Conservation (phyloP, 306 rosid genomes). For the Fagus sylvatica region DNA sequence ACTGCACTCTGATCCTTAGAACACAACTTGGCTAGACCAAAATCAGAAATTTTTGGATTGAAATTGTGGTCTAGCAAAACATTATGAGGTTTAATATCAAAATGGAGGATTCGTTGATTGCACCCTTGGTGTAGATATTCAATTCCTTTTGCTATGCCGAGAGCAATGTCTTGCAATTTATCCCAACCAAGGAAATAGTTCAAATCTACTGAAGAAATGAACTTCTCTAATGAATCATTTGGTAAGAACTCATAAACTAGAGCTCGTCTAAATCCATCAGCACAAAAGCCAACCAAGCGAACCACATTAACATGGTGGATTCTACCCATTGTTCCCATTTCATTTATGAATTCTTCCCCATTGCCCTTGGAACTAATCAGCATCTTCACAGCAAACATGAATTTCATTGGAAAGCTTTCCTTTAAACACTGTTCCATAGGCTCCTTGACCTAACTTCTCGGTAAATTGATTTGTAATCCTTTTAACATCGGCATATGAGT, state of each 20-base stretch:
- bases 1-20: constrained; percentile 23
- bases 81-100: constrained; percentile 42
- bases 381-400: constrained; percentile 27
- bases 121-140: constrained; percentile 45
- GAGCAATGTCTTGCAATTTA: constrained; percentile 31
- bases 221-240: constrained; percentile 38
- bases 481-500: constrained; percentile 31
- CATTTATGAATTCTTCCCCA: constrained; percentile 45
- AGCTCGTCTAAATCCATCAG: constrained; percentile 31
- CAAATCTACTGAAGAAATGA: constrained; percentile 20
- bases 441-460: constrained; percentile 33
- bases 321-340: constrained; percentile 36
- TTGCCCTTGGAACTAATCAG: constrained; percentile 22
- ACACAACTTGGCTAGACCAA: constrained; percentile 40
- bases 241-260: constrained; percentile 32
- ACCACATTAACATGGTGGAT: constrained; percentile 43
- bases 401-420: constrained; percentile 30
- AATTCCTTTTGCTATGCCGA: constrained; percentile 33
- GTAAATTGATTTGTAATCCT: constrained; percentile 35
- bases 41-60: constrained; percentile 41
- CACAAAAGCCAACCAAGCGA: constrained; percentile 37
- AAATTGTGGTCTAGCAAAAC: constrained; percentile 30
- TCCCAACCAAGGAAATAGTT: constrained; percentile 34
- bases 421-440: constrained; percentile 29
- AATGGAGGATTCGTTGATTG: constrained; percentile 39